Percentiles rank a stretch among this genome's conserved stretches.
Evolutionary conservation across 2,329 filamentous ascomycete genomes (phyloP).

Genomic region (Neofusicoccum parvum): DNA sequence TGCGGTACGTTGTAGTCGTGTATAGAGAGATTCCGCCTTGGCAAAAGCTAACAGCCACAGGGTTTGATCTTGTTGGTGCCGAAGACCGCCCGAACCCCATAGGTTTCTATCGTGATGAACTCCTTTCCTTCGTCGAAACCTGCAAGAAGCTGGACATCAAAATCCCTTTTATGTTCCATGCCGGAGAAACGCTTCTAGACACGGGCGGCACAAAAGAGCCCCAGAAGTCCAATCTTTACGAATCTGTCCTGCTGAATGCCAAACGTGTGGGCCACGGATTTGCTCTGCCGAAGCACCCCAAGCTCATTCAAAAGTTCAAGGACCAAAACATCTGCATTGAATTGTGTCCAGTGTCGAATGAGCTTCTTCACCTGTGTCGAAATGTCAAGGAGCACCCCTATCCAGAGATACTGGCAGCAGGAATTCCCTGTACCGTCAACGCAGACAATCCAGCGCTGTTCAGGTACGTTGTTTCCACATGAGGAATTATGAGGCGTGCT

Average conservation of each 20-base stretch:
- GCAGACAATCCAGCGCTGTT: constrained; percentile 77
- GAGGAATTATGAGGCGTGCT: too few species aligned
- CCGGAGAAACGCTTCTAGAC: constrained; percentile 70
- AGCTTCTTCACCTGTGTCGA: constrained; percentile 70
- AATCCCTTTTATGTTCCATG: constrained; percentile 76
- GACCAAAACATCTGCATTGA: constrained; percentile 65
- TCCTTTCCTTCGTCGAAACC: constrained; percentile 58
- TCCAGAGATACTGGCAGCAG: constrained; percentile 69
- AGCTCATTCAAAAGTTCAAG: constrained; percentile 68
- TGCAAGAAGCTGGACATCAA: constrained; percentile 54
- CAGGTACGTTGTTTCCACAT: constrained; percentile 46
- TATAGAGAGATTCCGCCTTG: background rate
- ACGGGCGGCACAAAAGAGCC: constrained; percentile 63
- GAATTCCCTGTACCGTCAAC: constrained; percentile 72
- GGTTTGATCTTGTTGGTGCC: constrained; percentile 69
- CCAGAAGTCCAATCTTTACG: constrained; percentile 63
- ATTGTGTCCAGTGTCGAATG: constrained; percentile 76
- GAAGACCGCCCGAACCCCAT: constrained; percentile 66
- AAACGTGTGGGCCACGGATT: constrained; percentile 77
- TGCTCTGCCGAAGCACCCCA: constrained; percentile 66
- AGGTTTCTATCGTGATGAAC: constrained; percentile 59
- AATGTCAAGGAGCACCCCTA: constrained; percentile 67
- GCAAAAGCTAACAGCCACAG: constrained; percentile 36
- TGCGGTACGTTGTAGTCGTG: constrained; percentile 54
- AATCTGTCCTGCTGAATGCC: constrained; percentile 66